phyloP scores from a whole-genome alignment of 2,329 filamentous ascomycete species.

The Thielaviopsis musarum region DNA sequence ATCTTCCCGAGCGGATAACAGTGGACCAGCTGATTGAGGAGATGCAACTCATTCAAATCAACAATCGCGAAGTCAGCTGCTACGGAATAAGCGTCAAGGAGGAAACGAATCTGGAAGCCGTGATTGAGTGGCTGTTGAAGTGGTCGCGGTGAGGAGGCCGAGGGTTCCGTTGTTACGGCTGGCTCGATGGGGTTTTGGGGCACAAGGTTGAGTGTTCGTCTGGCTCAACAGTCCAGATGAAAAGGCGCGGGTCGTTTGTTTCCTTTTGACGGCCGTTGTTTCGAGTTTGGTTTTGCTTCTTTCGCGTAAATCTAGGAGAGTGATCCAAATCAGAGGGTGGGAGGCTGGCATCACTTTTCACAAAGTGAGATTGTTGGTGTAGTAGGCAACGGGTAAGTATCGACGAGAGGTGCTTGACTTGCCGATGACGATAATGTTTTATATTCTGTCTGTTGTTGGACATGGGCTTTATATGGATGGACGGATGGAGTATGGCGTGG shows the following conservation, averaged over 20 bases:
- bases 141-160: slow-evolving; percentile 52
- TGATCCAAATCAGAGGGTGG: not conserved
- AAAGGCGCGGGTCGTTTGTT: not conserved
- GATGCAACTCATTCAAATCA: slow-evolving; percentile 76
- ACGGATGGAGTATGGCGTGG: slow-evolving; percentile 3
- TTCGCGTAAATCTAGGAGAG: slow-evolving; percentile 1
- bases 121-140: slow-evolving; percentile 91
- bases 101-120: slow-evolving; percentile 94
- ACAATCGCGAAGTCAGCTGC: slow-evolving; percentile 87
- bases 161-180: not conserved
- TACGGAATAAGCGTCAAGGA: slow-evolving; percentile 98
- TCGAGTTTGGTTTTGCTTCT: not conserved
- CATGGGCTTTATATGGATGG: slow-evolving; percentile 5
- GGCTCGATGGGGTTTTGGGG: too few species aligned
- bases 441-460: not conserved
- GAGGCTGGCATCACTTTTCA: not conserved
- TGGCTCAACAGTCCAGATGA: not conserved
- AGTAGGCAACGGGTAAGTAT: not conserved
- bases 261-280: not conserved
- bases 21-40: slow-evolving; percentile 93
- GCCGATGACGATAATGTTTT: not conserved
- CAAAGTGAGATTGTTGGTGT: not conserved
- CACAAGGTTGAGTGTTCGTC: not conserved
- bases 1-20: slow-evolving; percentile 74
- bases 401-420: not conserved